Evolutionary conservation across 768 basidiomycete genomes (phyloP).

Genomic region (Leccinellum luteum): DNA sequence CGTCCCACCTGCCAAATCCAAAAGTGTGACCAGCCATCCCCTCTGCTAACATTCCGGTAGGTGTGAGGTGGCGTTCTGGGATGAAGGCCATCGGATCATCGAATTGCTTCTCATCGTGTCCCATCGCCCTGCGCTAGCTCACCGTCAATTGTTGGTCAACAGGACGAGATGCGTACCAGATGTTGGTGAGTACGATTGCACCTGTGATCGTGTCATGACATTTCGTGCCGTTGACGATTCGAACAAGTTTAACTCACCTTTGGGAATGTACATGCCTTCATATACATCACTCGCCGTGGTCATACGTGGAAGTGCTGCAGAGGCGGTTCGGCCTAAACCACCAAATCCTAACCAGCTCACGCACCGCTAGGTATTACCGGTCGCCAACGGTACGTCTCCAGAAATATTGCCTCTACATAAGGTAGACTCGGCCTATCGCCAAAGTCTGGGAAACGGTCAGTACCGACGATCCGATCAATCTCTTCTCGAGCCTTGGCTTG

Average conservation of each 20-base stretch:
- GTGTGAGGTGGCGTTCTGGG: constrained; percentile 55
- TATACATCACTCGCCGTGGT: constrained; percentile 24
- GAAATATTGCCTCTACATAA: constrained; percentile 30
- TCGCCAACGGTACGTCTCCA: constrained; percentile 34
- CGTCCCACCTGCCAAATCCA: constrained; percentile 28
- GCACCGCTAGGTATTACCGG: constrained; percentile 28
- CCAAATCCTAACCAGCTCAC: background rate
- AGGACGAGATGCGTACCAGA: constrained; percentile 19
- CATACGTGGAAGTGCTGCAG: constrained; percentile 23
- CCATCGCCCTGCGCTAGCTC: constrained; percentile 37
- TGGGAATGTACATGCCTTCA: constrained; percentile 29
- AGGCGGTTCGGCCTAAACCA: background rate
- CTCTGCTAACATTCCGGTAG: constrained; percentile 10
- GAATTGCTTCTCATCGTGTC: constrained; percentile 50
- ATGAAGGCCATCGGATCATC: constrained; percentile 51
- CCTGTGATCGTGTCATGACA: constrained; percentile 8
- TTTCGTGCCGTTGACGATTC: background rate
- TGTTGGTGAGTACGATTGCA: constrained; percentile 20
- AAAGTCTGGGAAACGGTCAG: constrained; percentile 27
- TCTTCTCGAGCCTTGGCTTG: constrained; percentile 33
- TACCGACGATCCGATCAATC: constrained; percentile 32
- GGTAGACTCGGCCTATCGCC: constrained; percentile 28
- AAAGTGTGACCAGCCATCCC: constrained; percentile 3
- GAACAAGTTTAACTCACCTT: constrained; percentile 17
- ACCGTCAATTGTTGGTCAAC: background rate